A percentile compares a stretch with the other conserved stretches of the same genome.
phyloP scores from a whole-genome alignment of 2,329 filamentous ascomycete species.

The Fusarium siculi region DNA sequence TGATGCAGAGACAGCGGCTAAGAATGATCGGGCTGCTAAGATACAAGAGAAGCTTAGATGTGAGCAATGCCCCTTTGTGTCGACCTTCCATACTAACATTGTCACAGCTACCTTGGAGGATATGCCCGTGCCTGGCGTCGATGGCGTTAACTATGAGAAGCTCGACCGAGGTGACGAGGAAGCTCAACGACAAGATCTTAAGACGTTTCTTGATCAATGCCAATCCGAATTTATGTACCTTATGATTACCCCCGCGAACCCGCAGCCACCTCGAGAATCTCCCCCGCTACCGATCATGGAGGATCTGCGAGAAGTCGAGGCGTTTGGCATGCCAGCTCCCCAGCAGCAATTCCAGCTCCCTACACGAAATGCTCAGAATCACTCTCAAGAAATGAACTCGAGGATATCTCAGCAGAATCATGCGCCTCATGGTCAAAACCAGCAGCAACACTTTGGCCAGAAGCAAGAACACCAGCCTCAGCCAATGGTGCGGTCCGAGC shows the following conservation, averaged over 20 bases:
- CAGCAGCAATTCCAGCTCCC: conserved; percentile 55
- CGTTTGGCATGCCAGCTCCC: conserved; percentile 56
- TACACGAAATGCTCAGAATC: conserved; percentile 64
- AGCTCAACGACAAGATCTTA: conserved; percentile 63
- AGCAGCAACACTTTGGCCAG: conserved; percentile 47
- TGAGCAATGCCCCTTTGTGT: conserved; percentile 47
- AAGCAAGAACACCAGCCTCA: conserved; percentile 56
- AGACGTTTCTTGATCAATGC: conserved; percentile 71
- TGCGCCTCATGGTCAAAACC: conserved; percentile 63
- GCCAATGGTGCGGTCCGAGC: conserved; percentile 65
- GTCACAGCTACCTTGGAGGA: conserved; percentile 57
- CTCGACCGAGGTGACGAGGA: conserved; percentile 59
- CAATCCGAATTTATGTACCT: conserved; percentile 74
- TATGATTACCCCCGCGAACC: conserved; percentile 74
- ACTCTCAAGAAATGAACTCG: conserved; percentile 62
- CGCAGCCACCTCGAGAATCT: conserved; percentile 71
- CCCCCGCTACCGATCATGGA: conserved; percentile 68
- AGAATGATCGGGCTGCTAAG: conserved; percentile 63
- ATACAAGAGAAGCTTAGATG: conserved; percentile 67
- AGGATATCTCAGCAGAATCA: conserved; percentile 69
- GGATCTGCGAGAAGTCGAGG: conserved; percentile 67
- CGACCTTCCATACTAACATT: conserved; percentile 17
- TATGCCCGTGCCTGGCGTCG: conserved; percentile 55
- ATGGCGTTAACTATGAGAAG: conserved; percentile 59
- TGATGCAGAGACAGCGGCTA: conserved; percentile 56